Evolutionary conservation across 1,139 yeast species (phyloP).

Genomic region (Hyphopichia fennica): DNA sequence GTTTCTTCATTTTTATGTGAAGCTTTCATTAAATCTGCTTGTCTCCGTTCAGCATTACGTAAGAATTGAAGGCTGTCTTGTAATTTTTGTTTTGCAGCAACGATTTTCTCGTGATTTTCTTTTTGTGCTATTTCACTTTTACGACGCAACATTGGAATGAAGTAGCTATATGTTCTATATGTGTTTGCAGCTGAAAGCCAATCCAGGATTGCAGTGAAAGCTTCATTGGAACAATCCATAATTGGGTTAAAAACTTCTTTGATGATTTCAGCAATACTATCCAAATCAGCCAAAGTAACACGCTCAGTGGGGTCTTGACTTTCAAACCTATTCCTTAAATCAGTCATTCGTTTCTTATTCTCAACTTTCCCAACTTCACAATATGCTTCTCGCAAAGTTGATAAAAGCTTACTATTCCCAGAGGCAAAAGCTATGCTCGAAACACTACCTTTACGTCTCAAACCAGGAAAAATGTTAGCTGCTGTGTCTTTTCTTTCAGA

Average conservation of each 20-base stretch:
- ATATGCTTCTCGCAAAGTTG: constrained; percentile 31
- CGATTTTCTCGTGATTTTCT: constrained; percentile 17
- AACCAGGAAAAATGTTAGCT: constrained; percentile 4
- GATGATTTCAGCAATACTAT: constrained; percentile 22
- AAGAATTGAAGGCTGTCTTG: background rate
- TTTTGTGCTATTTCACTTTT: constrained; percentile 16
- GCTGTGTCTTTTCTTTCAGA: constrained; percentile 27
- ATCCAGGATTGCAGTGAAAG: constrained; percentile 15
- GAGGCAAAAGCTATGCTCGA: constrained; percentile 13
- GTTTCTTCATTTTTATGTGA: constrained; percentile 22
- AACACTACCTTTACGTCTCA: constrained; percentile 15
- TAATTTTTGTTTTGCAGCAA: constrained; percentile 9
- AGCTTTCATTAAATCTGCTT: constrained; percentile 1
- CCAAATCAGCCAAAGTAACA: constrained; percentile 20
- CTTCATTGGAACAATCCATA: constrained; percentile 17
- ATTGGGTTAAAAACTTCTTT: constrained; percentile 17
- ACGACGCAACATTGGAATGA: constrained; percentile 14
- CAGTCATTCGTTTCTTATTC: constrained; percentile 18
- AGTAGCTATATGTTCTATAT: constrained; percentile 22
- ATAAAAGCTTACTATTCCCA: constrained; percentile 20
- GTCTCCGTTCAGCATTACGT: background rate
- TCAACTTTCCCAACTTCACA: constrained; percentile 34
- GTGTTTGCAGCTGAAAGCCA: constrained; percentile 35
- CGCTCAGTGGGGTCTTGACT: background rate
- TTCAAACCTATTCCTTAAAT: constrained; percentile 11